phyloP scores from a whole-genome alignment of 371 early-diverging fungal genomes.

The Dichotomocladium elegans region DNA sequence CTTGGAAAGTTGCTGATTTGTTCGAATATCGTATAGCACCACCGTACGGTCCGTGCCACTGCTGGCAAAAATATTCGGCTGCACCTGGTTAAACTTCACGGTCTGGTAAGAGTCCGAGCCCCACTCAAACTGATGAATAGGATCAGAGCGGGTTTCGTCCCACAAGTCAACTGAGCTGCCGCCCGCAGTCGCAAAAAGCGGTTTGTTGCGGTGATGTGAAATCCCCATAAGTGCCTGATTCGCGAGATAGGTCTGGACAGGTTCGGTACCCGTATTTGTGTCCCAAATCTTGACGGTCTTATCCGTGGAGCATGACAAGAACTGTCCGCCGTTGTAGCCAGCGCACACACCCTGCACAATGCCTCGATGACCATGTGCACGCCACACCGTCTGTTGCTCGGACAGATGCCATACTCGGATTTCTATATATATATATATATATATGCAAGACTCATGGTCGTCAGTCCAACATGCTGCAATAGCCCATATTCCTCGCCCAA shows the following conservation, averaged over 20 bases:
- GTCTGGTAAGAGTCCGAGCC: constrained; percentile 92
- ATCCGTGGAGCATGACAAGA: constrained; percentile 87
- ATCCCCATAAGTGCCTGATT: constrained; percentile 76
- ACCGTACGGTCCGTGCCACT: constrained; percentile 91
- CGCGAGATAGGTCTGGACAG: constrained; percentile 73
- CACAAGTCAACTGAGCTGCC: constrained; percentile 80
- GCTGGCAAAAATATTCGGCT: constrained; percentile 85
- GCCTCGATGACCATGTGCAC: constrained; percentile 71
- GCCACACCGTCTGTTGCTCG: constrained; percentile 69
- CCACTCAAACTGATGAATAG: constrained; percentile 83
- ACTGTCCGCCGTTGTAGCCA: constrained; percentile 60
- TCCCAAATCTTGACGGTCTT: constrained; percentile 89
- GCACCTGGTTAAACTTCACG: constrained; percentile 93
- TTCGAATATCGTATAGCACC: constrained; percentile 91
- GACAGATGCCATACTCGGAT: constrained; percentile 84
- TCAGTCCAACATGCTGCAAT: too few relatives aligned
- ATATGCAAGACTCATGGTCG: not conserved
- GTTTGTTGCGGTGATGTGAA: constrained; percentile 79
- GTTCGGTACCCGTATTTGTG: constrained; percentile 29
- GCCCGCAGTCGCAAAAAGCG: constrained; percentile 86
- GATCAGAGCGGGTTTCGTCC: constrained; percentile 88
- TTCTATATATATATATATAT: constrained; percentile 34
- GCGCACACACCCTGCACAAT: constrained; percentile 79
- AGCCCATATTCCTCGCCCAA: not conserved
- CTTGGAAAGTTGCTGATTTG: constrained; percentile 77